Conservation (phyloP, 441 rosid species). For the Erodium texanum region DNA sequence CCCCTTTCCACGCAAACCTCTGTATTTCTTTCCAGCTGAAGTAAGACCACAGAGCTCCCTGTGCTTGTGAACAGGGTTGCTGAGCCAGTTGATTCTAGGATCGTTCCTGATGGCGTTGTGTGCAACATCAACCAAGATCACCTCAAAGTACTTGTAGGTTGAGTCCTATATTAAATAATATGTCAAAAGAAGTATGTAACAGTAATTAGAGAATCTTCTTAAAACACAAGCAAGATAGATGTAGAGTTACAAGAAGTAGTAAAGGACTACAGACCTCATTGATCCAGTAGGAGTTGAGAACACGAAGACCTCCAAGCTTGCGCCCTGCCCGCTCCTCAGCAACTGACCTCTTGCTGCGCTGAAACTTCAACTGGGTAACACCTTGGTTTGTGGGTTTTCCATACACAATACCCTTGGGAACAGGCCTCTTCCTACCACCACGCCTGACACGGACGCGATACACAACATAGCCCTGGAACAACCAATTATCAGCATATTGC, state of each 20-base stretch:
- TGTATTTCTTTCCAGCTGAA: constrained; percentile 28
- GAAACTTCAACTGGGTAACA: constrained; percentile 96
- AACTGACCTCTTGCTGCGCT: constrained; percentile 92
- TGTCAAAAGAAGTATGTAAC: no score
- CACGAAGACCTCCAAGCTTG: constrained; percentile 82
- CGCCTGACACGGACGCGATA: constrained; percentile 22
- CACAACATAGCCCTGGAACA: constrained; percentile 84
- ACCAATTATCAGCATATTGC: constrained; percentile 1
- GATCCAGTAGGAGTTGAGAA: constrained; percentile 91
- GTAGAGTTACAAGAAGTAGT: no score
- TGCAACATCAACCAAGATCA: constrained; percentile 24
- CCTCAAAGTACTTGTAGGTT: constrained; percentile 25
- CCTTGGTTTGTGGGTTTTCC: constrained; percentile 85
- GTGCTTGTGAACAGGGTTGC: constrained; percentile 12
- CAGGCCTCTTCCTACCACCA: constrained; percentile 5
- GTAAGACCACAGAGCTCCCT: constrained; percentile 30
- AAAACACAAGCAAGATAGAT: no score
- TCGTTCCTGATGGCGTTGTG: constrained; percentile 23
- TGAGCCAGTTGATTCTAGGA: constrained; percentile 23
- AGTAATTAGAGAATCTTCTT: neutral
- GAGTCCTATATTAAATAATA: constrained; percentile 16
- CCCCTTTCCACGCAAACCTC: constrained; percentile 26
- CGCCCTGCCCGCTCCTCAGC: constrained; percentile 99
- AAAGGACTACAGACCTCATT: constrained; percentile 74
- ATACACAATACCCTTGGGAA: constrained; percentile 6